These are phyloP conservation scores for Paulownia fortunei DNA, from an alignment of 257 asterid genomes.

Conservation along the genomic window DNA sequence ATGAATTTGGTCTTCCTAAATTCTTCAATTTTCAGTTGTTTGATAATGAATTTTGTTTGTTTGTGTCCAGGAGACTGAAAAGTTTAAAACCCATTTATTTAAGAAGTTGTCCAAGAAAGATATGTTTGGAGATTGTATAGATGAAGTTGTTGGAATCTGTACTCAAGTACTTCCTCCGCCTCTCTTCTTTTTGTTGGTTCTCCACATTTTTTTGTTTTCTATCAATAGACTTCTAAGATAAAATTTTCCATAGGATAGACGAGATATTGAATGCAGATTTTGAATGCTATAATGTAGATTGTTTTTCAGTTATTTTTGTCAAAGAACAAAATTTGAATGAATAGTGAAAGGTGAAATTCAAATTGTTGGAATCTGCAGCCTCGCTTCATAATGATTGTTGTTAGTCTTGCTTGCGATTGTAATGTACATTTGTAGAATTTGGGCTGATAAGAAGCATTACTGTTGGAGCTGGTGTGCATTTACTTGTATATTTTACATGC, in stretches of 20 bases:
- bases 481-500: not conserved
- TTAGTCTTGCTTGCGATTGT: not conserved
- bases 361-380: not conserved
- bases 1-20: not conserved
- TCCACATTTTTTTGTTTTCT: not conserved
- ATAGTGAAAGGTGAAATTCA: not conserved
- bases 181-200: not conserved
- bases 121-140: conserved; percentile 74
- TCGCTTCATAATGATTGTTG: too few relatives aligned
- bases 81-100: conserved; percentile 66
- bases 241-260: not conserved
- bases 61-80: conserved; percentile 75
- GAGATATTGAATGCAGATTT: too few relatives aligned
- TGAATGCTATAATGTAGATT: not conserved
- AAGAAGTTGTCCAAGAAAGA: conserved; percentile 83
- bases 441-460: not conserved
- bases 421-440: not conserved
- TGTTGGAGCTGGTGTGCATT: too few relatives aligned
- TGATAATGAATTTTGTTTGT: too few relatives aligned
- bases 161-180: conserved; percentile 58
- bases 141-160: conserved; percentile 83
- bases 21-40: too few relatives aligned
- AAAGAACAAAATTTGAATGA: not conserved
- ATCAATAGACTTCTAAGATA: not conserved
- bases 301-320: not conserved